These are phyloP conservation scores for Suillus tomentosus DNA, from an alignment of 768 basidiomycete genomes.

Conservation along the genomic window DNA sequence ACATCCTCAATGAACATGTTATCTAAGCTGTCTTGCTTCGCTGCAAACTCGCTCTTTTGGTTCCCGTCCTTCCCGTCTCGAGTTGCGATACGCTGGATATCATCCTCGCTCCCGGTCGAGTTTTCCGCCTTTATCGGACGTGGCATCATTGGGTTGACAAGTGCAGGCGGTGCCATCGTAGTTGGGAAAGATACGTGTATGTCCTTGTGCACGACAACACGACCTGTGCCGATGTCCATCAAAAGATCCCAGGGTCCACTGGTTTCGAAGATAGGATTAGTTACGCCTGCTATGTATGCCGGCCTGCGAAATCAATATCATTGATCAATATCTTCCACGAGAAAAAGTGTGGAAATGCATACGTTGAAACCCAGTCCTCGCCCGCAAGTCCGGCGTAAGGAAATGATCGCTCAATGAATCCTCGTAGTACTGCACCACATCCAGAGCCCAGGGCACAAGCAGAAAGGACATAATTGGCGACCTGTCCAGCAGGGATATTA, in stretches of 20 bases:
- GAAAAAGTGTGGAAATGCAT: slow-evolving; percentile 35
- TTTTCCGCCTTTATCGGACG: slow-evolving; percentile 67
- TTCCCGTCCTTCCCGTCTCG: slow-evolving; percentile 53
- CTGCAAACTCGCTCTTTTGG: slow-evolving; percentile 53
- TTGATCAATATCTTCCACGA: not conserved
- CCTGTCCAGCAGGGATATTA: slow-evolving; percentile 84
- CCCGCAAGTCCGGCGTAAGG: slow-evolving; percentile 92
- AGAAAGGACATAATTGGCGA: slow-evolving; percentile 89
- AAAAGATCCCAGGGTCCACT: slow-evolving; percentile 90
- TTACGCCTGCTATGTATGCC: slow-evolving; percentile 95
- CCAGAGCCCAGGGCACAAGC: slow-evolving; percentile 94
- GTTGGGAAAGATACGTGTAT: slow-evolving; percentile 63
- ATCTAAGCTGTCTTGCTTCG: slow-evolving; percentile 67
- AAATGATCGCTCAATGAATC: slow-evolving; percentile 90
- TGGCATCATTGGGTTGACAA: slow-evolving; percentile 46
- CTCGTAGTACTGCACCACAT: slow-evolving; percentile 79
- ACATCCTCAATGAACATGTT: slow-evolving; percentile 95
- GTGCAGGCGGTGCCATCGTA: slow-evolving; percentile 39
- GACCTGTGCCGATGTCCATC: slow-evolving; percentile 86
- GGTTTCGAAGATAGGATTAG: slow-evolving; percentile 94
- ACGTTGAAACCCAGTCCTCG: slow-evolving; percentile 91
- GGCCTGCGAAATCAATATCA: slow-evolving; percentile 47
- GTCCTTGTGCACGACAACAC: slow-evolving; percentile 86
- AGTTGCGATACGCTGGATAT: slow-evolving; percentile 56
- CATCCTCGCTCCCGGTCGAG: slow-evolving; percentile 67